These are phyloP conservation scores for Corylus americana DNA, from an alignment of 306 rosid species.

Conservation along the genomic window DNA sequence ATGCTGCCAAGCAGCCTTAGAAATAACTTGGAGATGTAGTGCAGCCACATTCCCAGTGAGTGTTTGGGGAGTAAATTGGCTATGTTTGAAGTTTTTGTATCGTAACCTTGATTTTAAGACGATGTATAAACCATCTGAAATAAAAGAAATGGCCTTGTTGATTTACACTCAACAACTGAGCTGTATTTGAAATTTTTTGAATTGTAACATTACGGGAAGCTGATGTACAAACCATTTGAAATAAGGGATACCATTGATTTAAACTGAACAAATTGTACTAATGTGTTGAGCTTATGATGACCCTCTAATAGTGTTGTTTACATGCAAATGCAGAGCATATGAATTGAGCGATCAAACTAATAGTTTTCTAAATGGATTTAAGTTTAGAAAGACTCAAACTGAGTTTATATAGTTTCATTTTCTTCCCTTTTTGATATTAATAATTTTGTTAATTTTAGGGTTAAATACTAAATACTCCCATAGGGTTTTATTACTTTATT, in stretches of 20 bases:
- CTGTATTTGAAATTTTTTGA: neutral
- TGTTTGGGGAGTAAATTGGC: neutral
- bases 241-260: neutral
- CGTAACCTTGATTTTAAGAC: constrained; percentile 21
- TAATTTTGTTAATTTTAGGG: too few species aligned
- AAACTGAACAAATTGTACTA: neutral
- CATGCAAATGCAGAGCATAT: neutral
- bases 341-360: neutral
- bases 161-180: neutral
- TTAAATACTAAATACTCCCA: too few species aligned
- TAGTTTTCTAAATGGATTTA: neutral
- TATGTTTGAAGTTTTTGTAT: neutral
- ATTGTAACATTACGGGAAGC: neutral
- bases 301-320: neutral
- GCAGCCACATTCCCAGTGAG: constrained; percentile 12
- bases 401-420: neutral
- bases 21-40: constrained; percentile 26
- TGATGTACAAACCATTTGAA: neutral
- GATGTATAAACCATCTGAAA: constrained; percentile 21
- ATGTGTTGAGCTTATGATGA: neutral
- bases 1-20: constrained; percentile 44
- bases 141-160: constrained; percentile 11
- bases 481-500: too few species aligned
- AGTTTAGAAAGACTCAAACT: neutral
- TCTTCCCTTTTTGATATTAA: neutral